Evolutionary conservation across 306 rosid genomes (phyloP), one percentile per base, ranked within the genome.

Genomic region (Cucurbita moschata): DNA sequence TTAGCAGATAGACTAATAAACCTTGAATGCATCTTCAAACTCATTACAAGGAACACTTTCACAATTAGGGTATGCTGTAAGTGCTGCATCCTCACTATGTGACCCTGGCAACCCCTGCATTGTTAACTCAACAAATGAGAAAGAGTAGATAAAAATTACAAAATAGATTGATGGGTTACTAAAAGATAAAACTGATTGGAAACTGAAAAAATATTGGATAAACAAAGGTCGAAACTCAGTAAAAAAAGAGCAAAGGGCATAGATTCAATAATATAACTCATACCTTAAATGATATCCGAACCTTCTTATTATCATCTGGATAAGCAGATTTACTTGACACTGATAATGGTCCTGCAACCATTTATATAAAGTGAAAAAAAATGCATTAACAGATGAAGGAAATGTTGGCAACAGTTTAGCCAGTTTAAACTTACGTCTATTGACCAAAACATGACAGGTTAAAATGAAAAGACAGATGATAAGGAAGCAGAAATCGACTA

Each of bases 21-120:
- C 91, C 96, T 89, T 84, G 67, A 87, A 89, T 75, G 92, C 87
- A 64, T 75, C 90, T 84, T 85, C 92, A 79, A 81, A 89, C 80
- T 85, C 85, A 61, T 79, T 66, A 73, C 96, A 89, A 11, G 90
- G 87, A 82, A 89, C 88, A 35, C 84, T 79, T 81, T 84, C 69
- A 66, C 92, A 87, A 58, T 85, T 89, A 26, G 88, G 96, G 83
- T 82, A 87, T 74, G 86, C 87, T 84, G 87, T 84, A 40, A 79
- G 55, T 78, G 96, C 96, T 64, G 96, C 92, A 60, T 85, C 90
- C 84, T 89, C 92, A 15, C 85, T 73, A 76, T 82, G 82, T n/a
- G 92, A 81, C 66, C 92, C 92, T 18, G 87, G 84, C 50, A 79
- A 72, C 62, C 96, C 96, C 96, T 89, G 82, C 77, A 70, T 68